These are phyloP conservation scores for Apiospora kogelbergensis DNA, from an alignment of 2,329 filamentous ascomycete species.

Conservation along the genomic window DNA sequence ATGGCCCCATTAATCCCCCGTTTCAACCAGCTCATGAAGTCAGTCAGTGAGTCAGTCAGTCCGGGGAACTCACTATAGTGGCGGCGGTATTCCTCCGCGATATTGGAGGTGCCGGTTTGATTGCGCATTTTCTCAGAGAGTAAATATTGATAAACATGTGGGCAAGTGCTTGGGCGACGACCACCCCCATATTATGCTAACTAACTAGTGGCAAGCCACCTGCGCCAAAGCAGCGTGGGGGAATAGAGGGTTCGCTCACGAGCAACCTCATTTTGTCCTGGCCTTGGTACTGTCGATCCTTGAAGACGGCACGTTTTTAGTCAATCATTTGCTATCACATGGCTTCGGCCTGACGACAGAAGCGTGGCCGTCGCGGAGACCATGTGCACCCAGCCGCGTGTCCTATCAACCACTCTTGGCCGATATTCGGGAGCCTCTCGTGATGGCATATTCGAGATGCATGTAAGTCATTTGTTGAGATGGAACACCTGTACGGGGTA, in stretches of 20 bases:
- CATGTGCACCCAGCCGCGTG: not conserved
- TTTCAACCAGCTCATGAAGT: not conserved
- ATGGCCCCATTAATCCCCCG: slow-evolving; percentile 5
- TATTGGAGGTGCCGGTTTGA: not conserved
- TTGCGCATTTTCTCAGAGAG: not conserved
- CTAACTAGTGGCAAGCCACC: not conserved
- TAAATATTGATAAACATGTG: slow-evolving; percentile 2
- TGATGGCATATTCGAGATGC: not conserved
- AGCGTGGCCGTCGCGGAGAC: not conserved
- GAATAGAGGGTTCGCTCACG: not conserved
- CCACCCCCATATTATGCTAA: not conserved
- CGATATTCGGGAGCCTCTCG: not conserved
- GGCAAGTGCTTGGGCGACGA: not conserved
- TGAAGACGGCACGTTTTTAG: not conserved
- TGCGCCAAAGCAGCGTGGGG: slow-evolving; percentile 1
- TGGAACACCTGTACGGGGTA: not conserved
- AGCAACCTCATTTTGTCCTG: not conserved
- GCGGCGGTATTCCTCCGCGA: not conserved
- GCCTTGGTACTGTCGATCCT: not conserved
- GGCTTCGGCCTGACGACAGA: not conserved
- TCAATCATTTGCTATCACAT: not conserved
- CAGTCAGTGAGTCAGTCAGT: not conserved
- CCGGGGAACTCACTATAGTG: not conserved
- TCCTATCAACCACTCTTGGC: not conserved
- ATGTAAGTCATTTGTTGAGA: not conserved